Evolutionary conservation across 2,329 filamentous ascomycete species (phyloP).

Genomic region (Ustulina deusta): DNA sequence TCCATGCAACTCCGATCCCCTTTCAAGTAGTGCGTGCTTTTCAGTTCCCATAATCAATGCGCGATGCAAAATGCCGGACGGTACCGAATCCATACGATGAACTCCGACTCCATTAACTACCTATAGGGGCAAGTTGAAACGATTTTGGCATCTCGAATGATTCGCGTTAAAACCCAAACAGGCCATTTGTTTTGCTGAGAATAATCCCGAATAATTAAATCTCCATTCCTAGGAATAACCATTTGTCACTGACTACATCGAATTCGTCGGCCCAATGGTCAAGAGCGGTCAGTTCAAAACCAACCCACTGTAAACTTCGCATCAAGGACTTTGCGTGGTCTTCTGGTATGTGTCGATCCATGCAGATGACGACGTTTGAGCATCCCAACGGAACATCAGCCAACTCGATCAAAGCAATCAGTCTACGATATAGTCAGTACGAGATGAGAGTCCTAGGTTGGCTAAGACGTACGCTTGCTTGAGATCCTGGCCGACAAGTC

Average conservation of each 20-base stretch:
- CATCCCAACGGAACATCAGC: constrained; percentile 82
- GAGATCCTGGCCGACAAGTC: constrained; percentile 78
- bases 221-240: constrained; percentile 92
- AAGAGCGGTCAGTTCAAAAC: constrained; percentile 85
- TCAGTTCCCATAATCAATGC: constrained; percentile 16
- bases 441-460: constrained; percentile 11
- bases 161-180: background rate
- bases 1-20: constrained; percentile 29
- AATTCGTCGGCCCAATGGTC: constrained; percentile 76
- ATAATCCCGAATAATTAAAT: constrained; percentile 59
- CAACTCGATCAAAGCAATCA: constrained; percentile 92
- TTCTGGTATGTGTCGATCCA: constrained; percentile 76
- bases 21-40: constrained; percentile 24
- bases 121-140: background rate
- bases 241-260: constrained; percentile 78
- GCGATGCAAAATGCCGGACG: constrained; percentile 23
- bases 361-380: constrained; percentile 80
- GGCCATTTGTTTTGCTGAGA: background rate
- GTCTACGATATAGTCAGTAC: constrained; percentile 61
- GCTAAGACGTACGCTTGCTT: constrained; percentile 79
- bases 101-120: constrained; percentile 33
- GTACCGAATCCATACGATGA: constrained; percentile 19
- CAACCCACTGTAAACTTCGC: constrained; percentile 92
- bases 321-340: constrained; percentile 75
- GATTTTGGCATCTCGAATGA: background rate